Percentiles rank a stretch among this genome's conserved stretches.
phyloP scores from a whole-genome alignment of 2,329 filamentous ascomycete genomes.

The Alternaria hordeiaustralica region DNA sequence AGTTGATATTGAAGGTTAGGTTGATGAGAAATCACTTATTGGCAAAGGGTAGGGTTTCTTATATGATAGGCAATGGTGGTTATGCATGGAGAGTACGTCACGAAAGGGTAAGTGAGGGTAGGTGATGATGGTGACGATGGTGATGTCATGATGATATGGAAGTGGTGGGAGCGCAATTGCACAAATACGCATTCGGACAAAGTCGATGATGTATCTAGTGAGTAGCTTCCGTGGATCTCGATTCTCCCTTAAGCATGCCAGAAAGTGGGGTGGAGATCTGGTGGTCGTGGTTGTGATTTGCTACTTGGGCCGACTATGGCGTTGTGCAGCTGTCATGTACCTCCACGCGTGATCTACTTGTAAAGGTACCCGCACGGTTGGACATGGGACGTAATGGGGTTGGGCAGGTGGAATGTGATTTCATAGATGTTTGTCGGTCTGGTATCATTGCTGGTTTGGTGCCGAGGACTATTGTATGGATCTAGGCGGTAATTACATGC shows the following conservation, averaged over 20 bases:
- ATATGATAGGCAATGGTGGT: background rate
- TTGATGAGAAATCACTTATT: too few species aligned
- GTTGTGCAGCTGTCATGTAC: conserved; percentile 6
- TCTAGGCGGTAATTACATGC: background rate
- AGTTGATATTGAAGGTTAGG: background rate
- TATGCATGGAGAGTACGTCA: conserved; percentile 9
- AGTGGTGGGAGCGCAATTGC: background rate
- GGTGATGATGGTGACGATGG: background rate
- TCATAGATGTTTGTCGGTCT: background rate
- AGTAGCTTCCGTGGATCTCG: conserved; percentile 10
- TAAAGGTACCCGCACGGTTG: background rate
- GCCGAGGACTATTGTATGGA: background rate
- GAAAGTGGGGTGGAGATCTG: background rate
- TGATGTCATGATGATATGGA: conserved; percentile 31
- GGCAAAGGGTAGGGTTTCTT: background rate
- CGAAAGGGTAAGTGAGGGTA: background rate
- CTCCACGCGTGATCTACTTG: background rate
- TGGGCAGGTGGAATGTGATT: background rate
- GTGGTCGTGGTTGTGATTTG: background rate
- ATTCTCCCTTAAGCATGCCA: background rate
- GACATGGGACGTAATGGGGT: background rate
- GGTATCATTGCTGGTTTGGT: background rate
- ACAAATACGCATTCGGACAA: background rate
- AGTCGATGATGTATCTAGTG: conserved; percentile 19
- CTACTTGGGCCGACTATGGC: background rate